Conservation (phyloP, 2,329 filamentous ascomycete genomes). For the Graphilbum sp. region DNA sequence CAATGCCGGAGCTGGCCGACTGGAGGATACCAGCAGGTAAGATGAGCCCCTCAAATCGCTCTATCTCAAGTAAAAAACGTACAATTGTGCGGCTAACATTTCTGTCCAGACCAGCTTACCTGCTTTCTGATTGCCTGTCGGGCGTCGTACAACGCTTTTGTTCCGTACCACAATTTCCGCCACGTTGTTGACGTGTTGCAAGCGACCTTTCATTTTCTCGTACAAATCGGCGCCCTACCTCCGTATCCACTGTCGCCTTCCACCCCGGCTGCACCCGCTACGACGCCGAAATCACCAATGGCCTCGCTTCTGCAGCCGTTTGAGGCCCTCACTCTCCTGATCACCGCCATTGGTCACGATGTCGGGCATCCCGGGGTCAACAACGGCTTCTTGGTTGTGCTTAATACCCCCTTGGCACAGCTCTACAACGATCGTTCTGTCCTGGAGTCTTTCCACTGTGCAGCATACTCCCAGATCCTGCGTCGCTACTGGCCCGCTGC, state of each 20-base stretch:
- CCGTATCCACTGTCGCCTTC: slow-evolving; percentile 34
- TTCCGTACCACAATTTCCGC: slow-evolving; percentile 95
- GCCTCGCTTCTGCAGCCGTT: slow-evolving; percentile 67
- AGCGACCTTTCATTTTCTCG: slow-evolving; percentile 78
- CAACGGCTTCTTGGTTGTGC: slow-evolving; percentile 83
- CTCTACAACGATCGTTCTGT: slow-evolving; percentile 96
- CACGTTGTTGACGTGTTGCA: slow-evolving; percentile 95
- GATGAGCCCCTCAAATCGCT: too few relatives aligned
- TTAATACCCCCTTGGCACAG: slow-evolving; percentile 85
- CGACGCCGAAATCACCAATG: slow-evolving; percentile 51
- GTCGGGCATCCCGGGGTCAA: slow-evolving; percentile 96
- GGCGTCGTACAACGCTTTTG: slow-evolving; percentile 89
- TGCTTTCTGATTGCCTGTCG: slow-evolving; percentile 78
- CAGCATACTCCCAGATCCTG: slow-evolving; percentile 90
- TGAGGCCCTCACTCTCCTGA: slow-evolving; percentile 73
- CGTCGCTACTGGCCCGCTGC: slow-evolving; percentile 79
- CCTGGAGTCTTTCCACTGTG: slow-evolving; percentile 92
- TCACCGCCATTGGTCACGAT: slow-evolving; percentile 95
- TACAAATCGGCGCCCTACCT: slow-evolving; percentile 61
- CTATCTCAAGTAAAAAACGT: background rate
- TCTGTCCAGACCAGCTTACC: slow-evolving; percentile 52
- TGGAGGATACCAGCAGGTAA: slow-evolving; percentile 68
- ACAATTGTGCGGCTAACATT: slow-evolving; percentile 4
- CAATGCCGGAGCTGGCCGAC: slow-evolving; percentile 61
- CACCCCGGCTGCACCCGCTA: slow-evolving; percentile 64